Percentiles rank a stretch among this genome's conserved stretches.
Evolutionary conservation across 208 protist genomes (phyloP).

Genomic region (Balamuthia mandrillaris): DNA sequence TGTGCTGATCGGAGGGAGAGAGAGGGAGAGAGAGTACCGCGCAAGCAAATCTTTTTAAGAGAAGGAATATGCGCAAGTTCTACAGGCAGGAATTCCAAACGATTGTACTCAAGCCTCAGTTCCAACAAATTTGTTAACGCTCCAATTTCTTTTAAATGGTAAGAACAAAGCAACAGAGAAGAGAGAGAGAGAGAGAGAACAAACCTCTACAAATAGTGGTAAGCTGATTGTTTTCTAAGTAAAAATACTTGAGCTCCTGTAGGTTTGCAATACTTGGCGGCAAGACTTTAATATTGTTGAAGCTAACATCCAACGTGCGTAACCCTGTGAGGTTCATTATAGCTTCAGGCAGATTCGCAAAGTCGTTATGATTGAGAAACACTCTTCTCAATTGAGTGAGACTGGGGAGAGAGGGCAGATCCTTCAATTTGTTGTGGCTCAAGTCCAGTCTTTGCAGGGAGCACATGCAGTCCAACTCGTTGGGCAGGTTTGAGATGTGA

Average conservation of each 20-base stretch:
- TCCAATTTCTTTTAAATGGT: too few relatives aligned
- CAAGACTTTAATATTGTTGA: slow-evolving; percentile 2
- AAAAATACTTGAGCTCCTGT: slow-evolving; percentile 36
- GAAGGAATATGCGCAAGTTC: background rate
- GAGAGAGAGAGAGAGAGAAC: too few relatives aligned
- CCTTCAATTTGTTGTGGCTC: slow-evolving; percentile 10
- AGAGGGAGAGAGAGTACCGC: too few relatives aligned
- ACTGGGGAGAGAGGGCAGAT: background rate
- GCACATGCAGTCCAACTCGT: background rate
- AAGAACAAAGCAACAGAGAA: too few relatives aligned
- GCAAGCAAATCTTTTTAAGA: background rate
- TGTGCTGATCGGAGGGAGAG: too few relatives aligned
- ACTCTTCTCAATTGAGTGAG: slow-evolving; percentile 5
- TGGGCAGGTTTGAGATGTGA: background rate
- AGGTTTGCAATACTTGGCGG: slow-evolving; percentile 9
- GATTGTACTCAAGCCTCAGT: background rate
- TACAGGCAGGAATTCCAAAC: slow-evolving; percentile 15
- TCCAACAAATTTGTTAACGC: background rate
- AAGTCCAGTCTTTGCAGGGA: background rate
- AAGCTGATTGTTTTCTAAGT: slow-evolving; percentile 19
- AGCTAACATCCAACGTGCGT: slow-evolving; percentile 24
- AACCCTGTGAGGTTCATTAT: slow-evolving; percentile 4
- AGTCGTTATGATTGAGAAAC: slow-evolving; percentile 37
- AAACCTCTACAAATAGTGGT: background rate
- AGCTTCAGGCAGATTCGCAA: slow-evolving; percentile 17